Percentiles rank a stretch among this genome's conserved stretches.
Evolutionary conservation across 2,329 filamentous ascomycete species (phyloP).

Genomic region (Diplodia intermedia): DNA sequence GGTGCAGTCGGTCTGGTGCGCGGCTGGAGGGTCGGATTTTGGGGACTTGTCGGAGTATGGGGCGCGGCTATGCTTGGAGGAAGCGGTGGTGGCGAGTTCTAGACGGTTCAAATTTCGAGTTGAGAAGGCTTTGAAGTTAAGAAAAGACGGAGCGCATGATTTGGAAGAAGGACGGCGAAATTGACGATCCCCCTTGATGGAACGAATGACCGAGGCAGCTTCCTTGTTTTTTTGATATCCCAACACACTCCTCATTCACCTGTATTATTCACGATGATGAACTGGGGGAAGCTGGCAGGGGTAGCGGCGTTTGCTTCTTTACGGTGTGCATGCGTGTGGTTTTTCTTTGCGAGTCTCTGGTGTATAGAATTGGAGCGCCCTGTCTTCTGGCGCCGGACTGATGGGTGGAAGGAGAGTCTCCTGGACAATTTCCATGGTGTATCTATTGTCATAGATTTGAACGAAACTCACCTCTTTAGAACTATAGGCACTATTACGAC

Average conservation of each 20-base stretch:
- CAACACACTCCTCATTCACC: slow-evolving; percentile 6
- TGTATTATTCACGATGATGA: slow-evolving; percentile 17
- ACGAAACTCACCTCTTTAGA: slow-evolving; percentile 19
- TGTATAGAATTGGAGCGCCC: slow-evolving; percentile 6
- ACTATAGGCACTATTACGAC: too few species aligned
- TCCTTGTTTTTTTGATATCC: slow-evolving; percentile 17
- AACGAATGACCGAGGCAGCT: background rate
- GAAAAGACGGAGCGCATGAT: background rate
- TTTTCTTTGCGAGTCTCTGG: background rate
- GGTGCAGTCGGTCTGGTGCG: slow-evolving; percentile 73
- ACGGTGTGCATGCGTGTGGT: background rate
- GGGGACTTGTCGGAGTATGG: slow-evolving; percentile 78
- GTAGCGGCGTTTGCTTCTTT: slow-evolving; percentile 1
- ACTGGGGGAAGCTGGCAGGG: background rate
- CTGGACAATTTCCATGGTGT: background rate
- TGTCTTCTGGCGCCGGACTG: background rate
- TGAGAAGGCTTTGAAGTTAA: background rate
- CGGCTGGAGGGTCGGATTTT: slow-evolving; percentile 79
- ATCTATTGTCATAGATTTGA: slow-evolving; percentile 9
- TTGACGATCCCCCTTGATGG: background rate
- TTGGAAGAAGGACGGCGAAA: background rate
- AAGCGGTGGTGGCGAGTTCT: slow-evolving; percentile 48
- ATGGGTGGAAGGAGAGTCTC: background rate
- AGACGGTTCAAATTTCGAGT: background rate
- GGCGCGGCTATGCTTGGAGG: slow-evolving; percentile 66